These are phyloP conservation scores for Diaporthe batatas DNA, from an alignment of 2,329 filamentous ascomycete genomes.

Conservation along the genomic window DNA sequence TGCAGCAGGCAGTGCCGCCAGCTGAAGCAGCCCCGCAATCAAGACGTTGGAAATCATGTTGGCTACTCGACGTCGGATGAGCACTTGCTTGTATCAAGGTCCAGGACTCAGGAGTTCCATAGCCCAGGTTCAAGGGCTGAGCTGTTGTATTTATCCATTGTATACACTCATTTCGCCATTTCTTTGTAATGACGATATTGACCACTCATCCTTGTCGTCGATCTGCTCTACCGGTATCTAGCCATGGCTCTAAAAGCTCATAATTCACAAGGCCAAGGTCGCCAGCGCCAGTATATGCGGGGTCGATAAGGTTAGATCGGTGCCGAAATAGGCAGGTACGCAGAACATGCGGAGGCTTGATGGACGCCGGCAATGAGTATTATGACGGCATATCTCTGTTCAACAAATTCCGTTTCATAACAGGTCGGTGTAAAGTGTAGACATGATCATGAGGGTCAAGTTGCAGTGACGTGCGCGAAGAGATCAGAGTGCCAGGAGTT, in stretches of 20 bases:
- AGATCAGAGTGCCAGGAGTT: neutral
- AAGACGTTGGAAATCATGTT: neutral
- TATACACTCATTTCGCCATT: neutral
- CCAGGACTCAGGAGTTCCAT: too few relatives aligned
- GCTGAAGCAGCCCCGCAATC: slow-evolving; percentile 1
- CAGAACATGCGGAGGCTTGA: neutral
- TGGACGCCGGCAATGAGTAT: neutral
- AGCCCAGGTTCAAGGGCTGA: too few relatives aligned
- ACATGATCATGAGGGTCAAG: too few relatives aligned
- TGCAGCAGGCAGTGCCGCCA: neutral
- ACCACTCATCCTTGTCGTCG: slow-evolving; percentile 24
- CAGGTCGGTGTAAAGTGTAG: neutral
- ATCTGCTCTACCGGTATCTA: slow-evolving; percentile 24
- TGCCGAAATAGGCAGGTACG: slow-evolving; percentile 28
- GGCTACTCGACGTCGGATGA: neutral
- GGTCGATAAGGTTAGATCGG: slow-evolving; percentile 21
- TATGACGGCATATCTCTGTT: slow-evolving; percentile 4
- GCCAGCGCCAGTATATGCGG: slow-evolving; percentile 19
- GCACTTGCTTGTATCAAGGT: neutral
- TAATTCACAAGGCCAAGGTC: slow-evolving; percentile 19
- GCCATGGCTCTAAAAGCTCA: slow-evolving; percentile 11
- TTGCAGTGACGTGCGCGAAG: neutral
- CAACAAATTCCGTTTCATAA: neutral
- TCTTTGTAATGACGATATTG: slow-evolving; percentile 23
- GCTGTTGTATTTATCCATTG: neutral